These are phyloP conservation scores for Alternaria sp. DNA, from an alignment of 2,329 filamentous ascomycete species.

Conservation along the genomic window DNA sequence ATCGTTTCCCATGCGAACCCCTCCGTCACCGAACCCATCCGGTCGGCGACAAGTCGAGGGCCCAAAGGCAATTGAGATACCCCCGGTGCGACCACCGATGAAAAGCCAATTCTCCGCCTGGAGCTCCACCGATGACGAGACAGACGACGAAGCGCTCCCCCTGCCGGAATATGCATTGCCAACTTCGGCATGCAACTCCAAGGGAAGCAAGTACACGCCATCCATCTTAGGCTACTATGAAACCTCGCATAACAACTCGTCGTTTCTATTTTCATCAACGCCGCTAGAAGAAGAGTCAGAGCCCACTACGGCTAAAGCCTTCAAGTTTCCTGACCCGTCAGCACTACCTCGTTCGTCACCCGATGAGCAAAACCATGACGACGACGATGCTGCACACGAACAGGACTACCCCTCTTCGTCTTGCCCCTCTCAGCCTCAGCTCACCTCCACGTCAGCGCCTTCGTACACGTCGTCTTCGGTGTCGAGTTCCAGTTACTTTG, in stretches of 20 bases:
- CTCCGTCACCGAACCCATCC: slow-evolving; percentile 31
- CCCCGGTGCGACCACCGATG: slow-evolving; percentile 42
- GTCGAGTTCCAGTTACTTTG: slow-evolving; percentile 46
- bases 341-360: slow-evolving; percentile 19
- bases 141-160: slow-evolving; percentile 34
- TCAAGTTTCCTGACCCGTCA: slow-evolving; percentile 31
- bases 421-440: slow-evolving; percentile 34
- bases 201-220: slow-evolving; percentile 34
- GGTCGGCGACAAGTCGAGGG: slow-evolving; percentile 28
- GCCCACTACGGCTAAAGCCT: slow-evolving; percentile 30
- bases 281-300: slow-evolving; percentile 33
- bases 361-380: slow-evolving; percentile 25
- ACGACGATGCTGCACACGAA: slow-evolving; percentile 23
- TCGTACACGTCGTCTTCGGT: slow-evolving; percentile 36
- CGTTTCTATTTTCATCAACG: slow-evolving; percentile 46
- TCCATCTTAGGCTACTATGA: slow-evolving; percentile 46
- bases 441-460: slow-evolving; percentile 44
- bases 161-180: slow-evolving; percentile 22
- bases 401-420: slow-evolving; percentile 27
- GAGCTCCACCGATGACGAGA: slow-evolving; percentile 49
- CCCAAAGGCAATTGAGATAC: slow-evolving; percentile 40
- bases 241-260: slow-evolving; percentile 25
- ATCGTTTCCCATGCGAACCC: slow-evolving; percentile 26
- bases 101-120: slow-evolving; percentile 48
- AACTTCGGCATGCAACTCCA: slow-evolving; percentile 15